phyloP scores from a whole-genome alignment of 2,329 filamentous ascomycete species.

The Hymenoscyphus albidus region DNA sequence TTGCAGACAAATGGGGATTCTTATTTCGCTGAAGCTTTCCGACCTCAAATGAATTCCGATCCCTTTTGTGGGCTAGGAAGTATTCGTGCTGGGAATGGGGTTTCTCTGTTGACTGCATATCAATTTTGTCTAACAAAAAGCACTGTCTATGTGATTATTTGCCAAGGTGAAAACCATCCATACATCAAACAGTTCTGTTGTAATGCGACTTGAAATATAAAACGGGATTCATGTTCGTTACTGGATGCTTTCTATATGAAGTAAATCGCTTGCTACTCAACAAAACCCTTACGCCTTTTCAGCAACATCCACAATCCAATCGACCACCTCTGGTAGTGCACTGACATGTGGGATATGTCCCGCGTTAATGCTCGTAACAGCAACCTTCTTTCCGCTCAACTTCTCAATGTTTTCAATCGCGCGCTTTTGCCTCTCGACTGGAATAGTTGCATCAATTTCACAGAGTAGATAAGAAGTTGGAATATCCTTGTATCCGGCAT shows the following conservation, averaged over 20 bases:
- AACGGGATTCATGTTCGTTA: too few species aligned
- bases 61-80: neutral
- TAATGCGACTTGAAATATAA: too few species aligned
- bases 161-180: too few species aligned
- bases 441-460: slow-evolving; percentile 37
- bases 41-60: neutral
- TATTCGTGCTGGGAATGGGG: too few species aligned
- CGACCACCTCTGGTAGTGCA: slow-evolving; percentile 28
- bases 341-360: slow-evolving; percentile 37
- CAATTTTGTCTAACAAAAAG: too few species aligned
- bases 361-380: slow-evolving; percentile 37
- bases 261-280: too few species aligned
- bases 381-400: slow-evolving; percentile 37
- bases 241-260: too few species aligned
- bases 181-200: too few species aligned
- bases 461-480: slow-evolving; percentile 40
- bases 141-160: too few species aligned
- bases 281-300: slow-evolving; percentile 4
- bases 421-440: slow-evolving; percentile 33
- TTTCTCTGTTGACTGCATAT: too few species aligned
- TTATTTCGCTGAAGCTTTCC: slow-evolving; percentile 1
- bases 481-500: slow-evolving; percentile 41
- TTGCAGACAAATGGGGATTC: slow-evolving; percentile 13
- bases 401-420: slow-evolving; percentile 37
- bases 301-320: slow-evolving; percentile 26